Evolutionary conservation across 441 rosid species (phyloP), one percentile per base, ranked within the genome.

Genomic region (Brassica balearica): DNA sequence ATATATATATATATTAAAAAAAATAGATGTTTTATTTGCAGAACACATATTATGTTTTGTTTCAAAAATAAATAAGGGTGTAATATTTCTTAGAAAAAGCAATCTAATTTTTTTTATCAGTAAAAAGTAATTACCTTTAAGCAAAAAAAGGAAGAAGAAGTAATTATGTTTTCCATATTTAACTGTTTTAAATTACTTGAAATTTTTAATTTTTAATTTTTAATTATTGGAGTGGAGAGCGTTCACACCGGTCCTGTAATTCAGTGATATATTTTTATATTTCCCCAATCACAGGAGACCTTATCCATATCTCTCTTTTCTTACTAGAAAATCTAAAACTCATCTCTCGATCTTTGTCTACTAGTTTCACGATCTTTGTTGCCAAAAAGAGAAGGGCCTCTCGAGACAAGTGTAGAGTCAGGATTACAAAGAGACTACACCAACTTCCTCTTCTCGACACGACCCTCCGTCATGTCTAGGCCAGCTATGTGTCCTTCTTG

Each of bases 331-430:
- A 60, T 23, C 76, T 72, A 5, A 65, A 66, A 65, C 43, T 65
- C 22, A 5, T 66, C 32, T 68, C 73, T 72, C 60, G 67, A 68
- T 61, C 61, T 56, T 11, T 56, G 41, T 36, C 56, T 60, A 19
- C 67, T 74, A 38, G 74, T 68, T 78, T 61, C 62, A 73, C 74
- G 53, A 68, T 68, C 66, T 34, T n/a, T 68, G 70, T 79, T 79
- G 78, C 82, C 72, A 74, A 74, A 80, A 74, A 65, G 63, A 69
- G 63, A 74, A 69, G 72, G 34, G 63, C 10, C 75, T 75, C 76
- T 65, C 55, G 29, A 80, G 82, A 69, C 82, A 80, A 75, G 82
- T 80, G 82, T 80, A 75, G 82, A 74, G 82, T 80, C 74, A 70
- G 20, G 5, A 69, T 43, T 48, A 69, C 46, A 74, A 79, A 58